Base-by-base conservation (phyloP, 352 stramenopile genomes). In the Phytophthora brassicae region DNA sequence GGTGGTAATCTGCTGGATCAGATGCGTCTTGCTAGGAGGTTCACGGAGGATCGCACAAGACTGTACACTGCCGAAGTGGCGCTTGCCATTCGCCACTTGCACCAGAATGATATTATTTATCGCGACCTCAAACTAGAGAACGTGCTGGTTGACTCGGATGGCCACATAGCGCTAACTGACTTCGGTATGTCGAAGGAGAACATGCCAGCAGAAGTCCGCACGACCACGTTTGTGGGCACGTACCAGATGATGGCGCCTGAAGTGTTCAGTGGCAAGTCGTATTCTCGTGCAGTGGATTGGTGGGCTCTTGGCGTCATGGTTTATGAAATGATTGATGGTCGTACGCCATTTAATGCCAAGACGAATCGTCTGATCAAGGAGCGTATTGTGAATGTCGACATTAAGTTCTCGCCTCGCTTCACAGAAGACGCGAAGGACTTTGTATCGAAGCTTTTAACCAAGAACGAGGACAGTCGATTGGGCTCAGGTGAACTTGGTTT, bases 171-270 rank as follows among this genome's bases (percentile, higher is more conserved):
- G 35, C 77, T 99, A 19, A 99, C 97, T 42, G 97, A 99, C 76
- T 99, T 99, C 77, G 97, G 97, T n/a, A 93, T 99, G 69, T 97
- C 90, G 8, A 99, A 99, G 72, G 97, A 99, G 64, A 97, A 98
- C 48, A 98, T 99, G 71, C 89, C 72, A n/a, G 76, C 79, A 23
- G 59, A 77, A 38, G 74, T 79, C 16, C 77, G 89, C 35, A 96
- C 90, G 41, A 84, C 72, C 6, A 97, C 92, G 12, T 96, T 98
- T 59, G 92, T 96, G 20, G 92, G 92, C 23, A 98, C 91, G 53
- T 94, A 94, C 65, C 84, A 98, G 69, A 96, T 96, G 76, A 94
- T 98, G 76, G 89, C 92, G 11, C 92, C 92, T 6, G 92, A 98
- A 56, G 74, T 98, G 19, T 88, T 98, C 19, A 77, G 70, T 22